Percentiles rank a stretch among this genome's conserved stretches.
These are phyloP conservation scores for Aureobasidium namibiae DNA, from an alignment of 2,329 filamentous ascomycete genomes.

Conservation along the genomic window DNA sequence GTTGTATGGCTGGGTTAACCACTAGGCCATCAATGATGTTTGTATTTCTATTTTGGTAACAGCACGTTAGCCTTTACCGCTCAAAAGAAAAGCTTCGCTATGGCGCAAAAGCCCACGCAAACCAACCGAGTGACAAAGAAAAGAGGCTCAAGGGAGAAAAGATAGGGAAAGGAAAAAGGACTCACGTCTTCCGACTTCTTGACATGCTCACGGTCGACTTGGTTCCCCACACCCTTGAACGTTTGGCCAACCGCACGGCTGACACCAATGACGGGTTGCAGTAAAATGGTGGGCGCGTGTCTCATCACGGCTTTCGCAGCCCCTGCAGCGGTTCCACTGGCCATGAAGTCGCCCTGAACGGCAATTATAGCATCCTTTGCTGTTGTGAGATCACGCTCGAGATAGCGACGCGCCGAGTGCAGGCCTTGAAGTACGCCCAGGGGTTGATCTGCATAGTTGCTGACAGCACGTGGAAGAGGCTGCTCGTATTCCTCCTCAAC, in stretches of 20 bases:
- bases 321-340: constrained; percentile 71
- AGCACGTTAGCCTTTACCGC: not conserved
- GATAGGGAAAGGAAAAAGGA: no score
- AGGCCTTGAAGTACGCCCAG: constrained; percentile 81
- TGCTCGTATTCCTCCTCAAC: constrained; percentile 55
- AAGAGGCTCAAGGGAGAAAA: not conserved
- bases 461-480: constrained; percentile 70
- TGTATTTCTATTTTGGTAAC: not conserved
- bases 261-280: constrained; percentile 83
- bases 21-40: not conserved
- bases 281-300: constrained; percentile 84
- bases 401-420: constrained; percentile 69
- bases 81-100: not conserved
- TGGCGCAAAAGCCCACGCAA: not conserved
- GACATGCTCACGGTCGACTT: constrained; percentile 73
- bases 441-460: constrained; percentile 89
- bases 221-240: constrained; percentile 84
- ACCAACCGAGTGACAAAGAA: not conserved
- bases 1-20: not conserved
- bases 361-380: constrained; percentile 90
- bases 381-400: constrained; percentile 78
- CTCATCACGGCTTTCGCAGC: constrained; percentile 70
- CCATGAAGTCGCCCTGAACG: constrained; percentile 83
- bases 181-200: constrained; percentile 82
- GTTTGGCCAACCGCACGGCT: constrained; percentile 84